phyloP scores from a whole-genome alignment of 164 flowering plant genomes.

The Dillenia suffruticosa region DNA sequence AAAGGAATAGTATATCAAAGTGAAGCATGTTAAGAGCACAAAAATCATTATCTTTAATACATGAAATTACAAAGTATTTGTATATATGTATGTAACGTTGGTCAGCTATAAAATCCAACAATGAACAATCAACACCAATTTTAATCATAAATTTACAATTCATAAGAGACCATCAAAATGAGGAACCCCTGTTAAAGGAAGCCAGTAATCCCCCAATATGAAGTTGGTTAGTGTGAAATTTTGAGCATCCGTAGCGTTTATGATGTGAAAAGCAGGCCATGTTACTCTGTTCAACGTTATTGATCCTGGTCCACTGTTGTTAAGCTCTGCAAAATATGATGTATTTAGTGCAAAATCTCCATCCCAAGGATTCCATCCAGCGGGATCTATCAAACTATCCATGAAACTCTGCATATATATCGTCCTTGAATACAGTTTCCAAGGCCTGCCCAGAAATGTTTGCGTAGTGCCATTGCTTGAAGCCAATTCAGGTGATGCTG shows the following conservation, averaged over 20 bases:
- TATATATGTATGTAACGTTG: no score
- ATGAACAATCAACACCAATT: no score
- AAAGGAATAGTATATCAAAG: no score
- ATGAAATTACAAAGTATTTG: no score
- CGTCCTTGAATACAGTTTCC: slow-evolving; percentile 37
- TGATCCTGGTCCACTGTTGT: slow-evolving; percentile 31
- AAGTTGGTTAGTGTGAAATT: slow-evolving; percentile 30
- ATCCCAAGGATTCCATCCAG: slow-evolving; percentile 31
- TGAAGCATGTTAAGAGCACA: no score
- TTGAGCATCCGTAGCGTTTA: slow-evolving; percentile 19
- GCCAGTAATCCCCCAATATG: slow-evolving; percentile 29
- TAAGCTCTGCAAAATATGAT: slow-evolving; percentile 24
- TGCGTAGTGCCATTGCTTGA: slow-evolving; percentile 6
- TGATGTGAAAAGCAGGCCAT: slow-evolving; percentile 32
- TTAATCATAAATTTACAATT: not conserved
- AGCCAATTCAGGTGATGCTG: slow-evolving; percentile 19
- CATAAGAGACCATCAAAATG: slow-evolving; percentile 17
- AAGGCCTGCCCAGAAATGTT: slow-evolving; percentile 32
- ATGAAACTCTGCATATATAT: slow-evolving; percentile 25
- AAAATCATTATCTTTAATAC: no score
- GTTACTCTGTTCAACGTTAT: slow-evolving; percentile 21
- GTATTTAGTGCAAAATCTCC: slow-evolving; percentile 22
- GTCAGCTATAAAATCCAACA: no score
- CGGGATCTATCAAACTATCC: slow-evolving; percentile 20
- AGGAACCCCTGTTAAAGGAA: slow-evolving; percentile 30